Percentiles rank a stretch among this genome's conserved stretches.
These are phyloP conservation scores for Rubia yunnanensis DNA, from an alignment of 257 asterid species.

Conservation along the genomic window DNA sequence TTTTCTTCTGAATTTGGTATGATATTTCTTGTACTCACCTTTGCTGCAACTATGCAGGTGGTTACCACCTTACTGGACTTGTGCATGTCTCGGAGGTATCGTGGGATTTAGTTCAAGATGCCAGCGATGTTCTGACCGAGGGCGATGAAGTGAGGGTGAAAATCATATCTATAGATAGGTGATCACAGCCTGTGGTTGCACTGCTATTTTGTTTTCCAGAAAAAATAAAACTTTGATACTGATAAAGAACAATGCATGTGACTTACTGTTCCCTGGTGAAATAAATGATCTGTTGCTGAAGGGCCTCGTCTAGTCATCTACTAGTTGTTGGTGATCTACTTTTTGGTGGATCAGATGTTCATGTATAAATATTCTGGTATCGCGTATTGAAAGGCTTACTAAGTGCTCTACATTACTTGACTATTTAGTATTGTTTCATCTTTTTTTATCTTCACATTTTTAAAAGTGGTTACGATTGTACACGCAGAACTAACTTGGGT, in stretches of 20 bases:
- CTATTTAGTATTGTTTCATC: neutral
- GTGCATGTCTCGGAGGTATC: slow-evolving; percentile 96
- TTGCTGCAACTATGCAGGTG: slow-evolving; percentile 38
- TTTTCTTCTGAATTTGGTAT: neutral
- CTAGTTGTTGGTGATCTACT: neutral
- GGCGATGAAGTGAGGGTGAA: slow-evolving; percentile 82
- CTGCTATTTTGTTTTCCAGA: neutral
- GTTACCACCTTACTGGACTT: slow-evolving; percentile 71
- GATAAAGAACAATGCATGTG: neutral
- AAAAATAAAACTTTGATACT: neutral
- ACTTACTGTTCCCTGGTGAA: neutral
- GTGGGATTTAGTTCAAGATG: slow-evolving; percentile 94
- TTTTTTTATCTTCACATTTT: neutral
- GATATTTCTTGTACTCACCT: neutral
- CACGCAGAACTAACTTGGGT: neutral
- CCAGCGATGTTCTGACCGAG: slow-evolving; percentile 62
- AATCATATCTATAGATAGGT: slow-evolving; percentile 67
- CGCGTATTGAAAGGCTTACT: neutral
- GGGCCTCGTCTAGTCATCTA: neutral
- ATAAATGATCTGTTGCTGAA: neutral
- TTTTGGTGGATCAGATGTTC: neutral
- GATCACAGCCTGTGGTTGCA: slow-evolving; percentile 17
- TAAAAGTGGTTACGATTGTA: neutral
- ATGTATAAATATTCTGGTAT: neutral
- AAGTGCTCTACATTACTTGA: neutral